Evolutionary conservation across 2,329 filamentous ascomycete genomes (phyloP).

Genomic region (Didymella exigua): DNA sequence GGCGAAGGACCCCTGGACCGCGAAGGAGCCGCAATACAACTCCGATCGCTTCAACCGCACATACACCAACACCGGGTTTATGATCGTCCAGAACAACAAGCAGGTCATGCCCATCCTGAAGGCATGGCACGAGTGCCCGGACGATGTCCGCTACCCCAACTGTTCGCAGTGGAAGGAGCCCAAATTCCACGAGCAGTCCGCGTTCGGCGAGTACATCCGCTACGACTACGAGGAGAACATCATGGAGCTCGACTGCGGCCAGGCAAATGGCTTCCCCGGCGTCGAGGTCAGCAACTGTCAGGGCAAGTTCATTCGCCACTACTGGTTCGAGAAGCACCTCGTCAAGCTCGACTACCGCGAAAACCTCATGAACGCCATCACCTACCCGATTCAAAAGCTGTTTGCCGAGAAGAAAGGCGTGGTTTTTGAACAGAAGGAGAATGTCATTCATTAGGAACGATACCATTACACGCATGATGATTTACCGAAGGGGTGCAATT

Average conservation of each 20-base stretch:
- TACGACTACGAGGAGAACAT: slow-evolving; percentile 48
- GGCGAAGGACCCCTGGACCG: slow-evolving; percentile 52
- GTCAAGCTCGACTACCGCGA: slow-evolving; percentile 44
- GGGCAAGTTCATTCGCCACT: slow-evolving; percentile 46
- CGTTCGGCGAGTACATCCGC: slow-evolving; percentile 48
- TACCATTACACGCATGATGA: slow-evolving; percentile 46
- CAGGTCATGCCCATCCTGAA: slow-evolving; percentile 57
- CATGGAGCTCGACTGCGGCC: slow-evolving; percentile 46
- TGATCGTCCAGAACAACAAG: slow-evolving; percentile 59
- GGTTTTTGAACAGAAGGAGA: slow-evolving; percentile 36
- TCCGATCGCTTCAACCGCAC: slow-evolving; percentile 50
- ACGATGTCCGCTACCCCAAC: slow-evolving; percentile 42
- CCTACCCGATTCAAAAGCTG: slow-evolving; percentile 42
- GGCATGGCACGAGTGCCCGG: slow-evolving; percentile 54
- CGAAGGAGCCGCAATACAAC: slow-evolving; percentile 45
- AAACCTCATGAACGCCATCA: slow-evolving; percentile 48
- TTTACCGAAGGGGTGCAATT: slow-evolving; percentile 29
- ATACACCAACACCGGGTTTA: slow-evolving; percentile 61
- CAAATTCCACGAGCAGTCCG: slow-evolving; percentile 49
- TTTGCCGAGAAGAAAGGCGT: slow-evolving; percentile 42
- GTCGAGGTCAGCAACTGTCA: slow-evolving; percentile 44
- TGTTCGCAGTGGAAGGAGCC: slow-evolving; percentile 49
- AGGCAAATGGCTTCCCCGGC: slow-evolving; percentile 48
- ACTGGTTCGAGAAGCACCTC: slow-evolving; percentile 46
- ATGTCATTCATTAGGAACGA: slow-evolving; percentile 32